Evolutionary conservation across 78 protist species (phyloP), one percentile per base, ranked within the genome.

Genomic region (Dictyostelium capitatum): DNA sequence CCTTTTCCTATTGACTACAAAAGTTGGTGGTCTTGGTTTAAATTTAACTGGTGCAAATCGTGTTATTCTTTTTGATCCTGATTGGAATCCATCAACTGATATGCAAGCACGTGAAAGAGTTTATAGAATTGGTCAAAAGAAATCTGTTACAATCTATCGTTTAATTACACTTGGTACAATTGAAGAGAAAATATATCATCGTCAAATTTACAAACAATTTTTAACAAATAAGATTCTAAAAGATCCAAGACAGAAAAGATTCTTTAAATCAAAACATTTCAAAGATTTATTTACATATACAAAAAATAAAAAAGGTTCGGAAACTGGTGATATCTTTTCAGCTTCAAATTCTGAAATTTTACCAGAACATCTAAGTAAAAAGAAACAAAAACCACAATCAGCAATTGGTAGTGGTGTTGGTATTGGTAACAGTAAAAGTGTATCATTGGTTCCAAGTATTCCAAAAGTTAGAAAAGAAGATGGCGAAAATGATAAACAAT

Each of bases 101-200:
- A 20, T 62, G 47, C 99, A 99, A 77, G 99, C 99, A 11, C 79
- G 98, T 3, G 99, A 99, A 83, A 91, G 99, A 1, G 98, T 98
- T 1, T 98, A 98, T 96, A 96, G 99, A 37, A 87, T 98, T 8
- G 99, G 99, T 20, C 99, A 99, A 89, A 47, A 37, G 94, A 73
- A 91, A 11, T 28, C 79, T 0, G 99, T 98, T 48, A 89, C 97
- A 3, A 79, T 99, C 12, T 97, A 80, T 79, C 97, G 99, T 30
- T 62, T 98, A 0, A 57, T 98, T 19, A 91, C 95, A 4, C 15
- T 78, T 1, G 95, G 99, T 14, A 98, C 99, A 28, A 96, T 98
- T 32, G 99, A 99, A 81, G 99, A 99, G 82, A 97, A 96, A 90
- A 97, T 99, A 19, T 98, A 97, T 89, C 99, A 98, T n/a, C 95